Evolutionary conservation across 1,139 yeast genomes (phyloP).

Genomic region (Saccharomycopsis hybrid): DNA sequence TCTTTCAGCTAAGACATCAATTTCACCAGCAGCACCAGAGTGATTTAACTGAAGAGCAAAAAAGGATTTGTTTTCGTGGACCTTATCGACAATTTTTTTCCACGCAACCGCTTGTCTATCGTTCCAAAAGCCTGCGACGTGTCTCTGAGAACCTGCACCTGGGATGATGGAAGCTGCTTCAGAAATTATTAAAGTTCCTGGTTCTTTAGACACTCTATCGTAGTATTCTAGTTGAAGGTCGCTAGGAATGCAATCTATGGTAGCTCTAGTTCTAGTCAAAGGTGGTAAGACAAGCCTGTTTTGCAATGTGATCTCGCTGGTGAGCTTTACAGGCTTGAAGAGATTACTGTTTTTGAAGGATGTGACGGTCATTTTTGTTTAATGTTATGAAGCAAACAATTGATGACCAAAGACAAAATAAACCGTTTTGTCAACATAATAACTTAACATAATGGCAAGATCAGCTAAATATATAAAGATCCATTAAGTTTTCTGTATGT

Average conservation of each 20-base stretch:
- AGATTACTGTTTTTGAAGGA: conserved; percentile 30
- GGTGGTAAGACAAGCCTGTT: conserved; percentile 47
- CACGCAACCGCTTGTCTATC: conserved; percentile 36
- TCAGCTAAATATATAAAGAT: too few relatives aligned
- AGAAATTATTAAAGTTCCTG: conserved; percentile 34
- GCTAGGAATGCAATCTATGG: conserved; percentile 22
- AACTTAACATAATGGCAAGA: too few relatives aligned
- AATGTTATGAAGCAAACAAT: too few relatives aligned
- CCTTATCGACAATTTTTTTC: conserved; percentile 30
- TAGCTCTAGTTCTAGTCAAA: conserved; percentile 45
- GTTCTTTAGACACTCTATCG: conserved; percentile 31
- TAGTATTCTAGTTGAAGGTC: conserved; percentile 30
- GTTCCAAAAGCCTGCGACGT: conserved; percentile 42
- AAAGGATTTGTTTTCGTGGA: conserved; percentile 33
- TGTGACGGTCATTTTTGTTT: not conserved
- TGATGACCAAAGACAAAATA: too few relatives aligned
- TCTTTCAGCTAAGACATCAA: conserved; percentile 24
- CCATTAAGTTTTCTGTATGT: too few relatives aligned
- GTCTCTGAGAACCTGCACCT: conserved; percentile 32
- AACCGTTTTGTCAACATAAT: too few relatives aligned
- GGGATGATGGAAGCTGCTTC: conserved; percentile 37
- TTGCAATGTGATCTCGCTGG: conserved; percentile 29
- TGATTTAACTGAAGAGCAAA: conserved; percentile 36
- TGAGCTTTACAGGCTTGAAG: conserved; percentile 45
- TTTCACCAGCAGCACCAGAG: conserved; percentile 33